A percentile compares a stretch with the other conserved stretches of the same genome.
These are phyloP conservation scores for Flaveria bidentis DNA, from an alignment of 129 eudicot genomes.

Conservation along the genomic window DNA sequence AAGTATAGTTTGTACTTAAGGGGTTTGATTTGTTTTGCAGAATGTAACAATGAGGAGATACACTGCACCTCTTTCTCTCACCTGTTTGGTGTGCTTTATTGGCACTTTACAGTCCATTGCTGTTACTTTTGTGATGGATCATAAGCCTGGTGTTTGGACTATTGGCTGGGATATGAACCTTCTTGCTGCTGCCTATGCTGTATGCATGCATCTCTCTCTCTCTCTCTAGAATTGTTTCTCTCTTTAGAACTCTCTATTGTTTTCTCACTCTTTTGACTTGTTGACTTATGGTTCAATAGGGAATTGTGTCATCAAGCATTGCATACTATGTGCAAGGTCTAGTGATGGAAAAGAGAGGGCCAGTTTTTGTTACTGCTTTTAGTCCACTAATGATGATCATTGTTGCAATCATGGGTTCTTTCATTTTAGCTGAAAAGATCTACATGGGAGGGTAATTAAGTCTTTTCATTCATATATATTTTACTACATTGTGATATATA, in stretches of 20 bases:
- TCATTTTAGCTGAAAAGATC: slow-evolving; percentile 84
- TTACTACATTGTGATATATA: background rate
- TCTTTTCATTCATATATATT: background rate
- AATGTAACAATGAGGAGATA: slow-evolving; percentile 80
- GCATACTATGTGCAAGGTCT: slow-evolving; percentile 98
- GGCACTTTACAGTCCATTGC: slow-evolving; percentile 93
- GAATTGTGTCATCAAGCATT: slow-evolving; percentile 91
- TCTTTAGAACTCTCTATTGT: background rate
- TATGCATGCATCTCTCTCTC: slow-evolving; percentile 37
- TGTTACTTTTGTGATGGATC: slow-evolving; percentile 92
- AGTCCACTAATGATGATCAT: slow-evolving; percentile 99
- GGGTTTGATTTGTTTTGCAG: slow-evolving; percentile 40
- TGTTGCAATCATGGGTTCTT: slow-evolving; percentile 98
- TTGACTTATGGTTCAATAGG: slow-evolving; percentile 44
- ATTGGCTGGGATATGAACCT: slow-evolving; percentile 97
- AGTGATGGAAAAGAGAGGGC: slow-evolving; percentile 95
- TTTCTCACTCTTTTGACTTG: slow-evolving; percentile 23
- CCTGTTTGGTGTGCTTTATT: slow-evolving; percentile 83
- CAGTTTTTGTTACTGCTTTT: slow-evolving; percentile 94
- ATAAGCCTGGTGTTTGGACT: slow-evolving; percentile 68
- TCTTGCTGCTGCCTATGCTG: slow-evolving; percentile 99
- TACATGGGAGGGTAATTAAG: slow-evolving; percentile 81
- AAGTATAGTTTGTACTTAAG: too few relatives aligned
- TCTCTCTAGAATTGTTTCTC: slow-evolving; percentile 6
- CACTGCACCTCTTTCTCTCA: slow-evolving; percentile 82